A percentile compares a stretch with the other conserved stretches of the same genome.
Evolutionary conservation across 2,329 filamentous ascomycete genomes (phyloP).

Genomic region (Chaetomium strumarium): DNA sequence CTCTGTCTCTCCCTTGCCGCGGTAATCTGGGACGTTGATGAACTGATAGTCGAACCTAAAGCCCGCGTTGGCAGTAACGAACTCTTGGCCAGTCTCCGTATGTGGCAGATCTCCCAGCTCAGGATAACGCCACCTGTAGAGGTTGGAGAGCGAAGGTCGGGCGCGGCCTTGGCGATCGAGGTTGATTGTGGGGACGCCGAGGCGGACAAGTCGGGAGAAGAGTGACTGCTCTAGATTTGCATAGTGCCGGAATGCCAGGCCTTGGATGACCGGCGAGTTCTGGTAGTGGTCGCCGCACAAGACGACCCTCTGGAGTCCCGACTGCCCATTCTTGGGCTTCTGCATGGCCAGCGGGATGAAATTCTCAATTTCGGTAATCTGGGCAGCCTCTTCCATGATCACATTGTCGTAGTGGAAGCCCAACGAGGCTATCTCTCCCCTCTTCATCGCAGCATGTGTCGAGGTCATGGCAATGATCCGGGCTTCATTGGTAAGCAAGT

Average conservation of each 20-base stretch:
- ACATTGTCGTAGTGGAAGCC: conserved; percentile 98
- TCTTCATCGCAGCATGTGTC: conserved; percentile 91
- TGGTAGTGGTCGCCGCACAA: conserved; percentile 94
- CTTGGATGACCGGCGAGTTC: conserved; percentile 94
- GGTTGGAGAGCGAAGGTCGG: conserved; percentile 74
- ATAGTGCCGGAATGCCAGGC: conserved; percentile 87
- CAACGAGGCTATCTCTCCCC: conserved; percentile 82
- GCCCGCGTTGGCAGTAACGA: conserved; percentile 77
- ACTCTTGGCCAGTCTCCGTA: conserved; percentile 64
- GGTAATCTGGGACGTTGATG: conserved; percentile 91
- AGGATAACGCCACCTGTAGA: conserved; percentile 92
- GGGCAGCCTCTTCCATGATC: conserved; percentile 96
- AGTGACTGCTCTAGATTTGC: conserved; percentile 94
- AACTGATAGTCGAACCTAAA: conserved; percentile 96
- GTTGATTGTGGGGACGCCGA: conserved; percentile 85
- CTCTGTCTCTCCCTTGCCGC: conserved; percentile 79
- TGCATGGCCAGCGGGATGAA: conserved; percentile 95
- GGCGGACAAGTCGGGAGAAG: conserved; percentile 81
- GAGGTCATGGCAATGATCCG: conserved; percentile 98
- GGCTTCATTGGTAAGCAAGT: conserved; percentile 91
- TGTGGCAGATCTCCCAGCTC: conserved; percentile 72
- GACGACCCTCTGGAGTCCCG: conserved; percentile 79
- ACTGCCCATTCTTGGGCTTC: conserved; percentile 64
- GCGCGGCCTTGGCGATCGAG: conserved; percentile 93
- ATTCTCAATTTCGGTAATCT: conserved; percentile 95